Conservation (phyloP, 2,329 filamentous ascomycete species). For the Calonectria montana region DNA sequence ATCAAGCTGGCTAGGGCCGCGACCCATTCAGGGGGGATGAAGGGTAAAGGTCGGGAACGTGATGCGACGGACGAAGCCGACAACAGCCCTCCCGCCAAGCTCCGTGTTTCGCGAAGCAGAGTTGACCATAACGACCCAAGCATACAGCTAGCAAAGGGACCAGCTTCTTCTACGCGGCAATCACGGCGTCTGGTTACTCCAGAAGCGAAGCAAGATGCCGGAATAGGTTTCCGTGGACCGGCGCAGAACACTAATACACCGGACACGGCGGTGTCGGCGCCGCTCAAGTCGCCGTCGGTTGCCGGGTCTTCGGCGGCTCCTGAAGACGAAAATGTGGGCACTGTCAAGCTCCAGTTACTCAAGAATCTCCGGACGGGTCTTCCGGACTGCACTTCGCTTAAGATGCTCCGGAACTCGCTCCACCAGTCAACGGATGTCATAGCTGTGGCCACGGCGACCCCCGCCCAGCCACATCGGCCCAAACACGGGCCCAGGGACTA, state of each 20-base stretch:
- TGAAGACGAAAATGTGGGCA: slow-evolving; percentile 44
- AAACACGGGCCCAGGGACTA: slow-evolving; percentile 70
- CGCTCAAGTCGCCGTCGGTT: slow-evolving; percentile 44
- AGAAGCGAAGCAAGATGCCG: slow-evolving; percentile 37
- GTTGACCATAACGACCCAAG: slow-evolving; percentile 38
- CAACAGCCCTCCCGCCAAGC: slow-evolving; percentile 34
- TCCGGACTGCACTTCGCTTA: slow-evolving; percentile 65
- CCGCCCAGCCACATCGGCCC: slow-evolving; percentile 63
- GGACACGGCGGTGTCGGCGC: slow-evolving; percentile 28
- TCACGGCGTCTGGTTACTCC: slow-evolving; percentile 37
- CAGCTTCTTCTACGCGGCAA: slow-evolving; percentile 34
- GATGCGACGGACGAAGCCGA: slow-evolving; percentile 30
- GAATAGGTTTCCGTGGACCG: slow-evolving; percentile 35
- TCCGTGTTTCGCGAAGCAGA: slow-evolving; percentile 45
- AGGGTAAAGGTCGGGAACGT: slow-evolving; percentile 35
- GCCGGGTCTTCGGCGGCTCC: slow-evolving; percentile 37
- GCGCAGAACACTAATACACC: slow-evolving; percentile 35
- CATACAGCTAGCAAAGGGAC: slow-evolving; percentile 39
- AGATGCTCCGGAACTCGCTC: slow-evolving; percentile 61
- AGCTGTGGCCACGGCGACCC: slow-evolving; percentile 64
- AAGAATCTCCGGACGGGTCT: slow-evolving; percentile 61
- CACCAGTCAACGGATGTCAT: slow-evolving; percentile 64
- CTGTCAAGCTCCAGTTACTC: slow-evolving; percentile 59
- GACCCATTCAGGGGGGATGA: slow-evolving; percentile 27
- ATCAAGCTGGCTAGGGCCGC: slow-evolving; percentile 36